Evolutionary conservation across 495 filamentous ascomycete species (phyloP), one percentile per base, ranked within the genome.

Genomic region (Penicillium alfredii): DNA sequence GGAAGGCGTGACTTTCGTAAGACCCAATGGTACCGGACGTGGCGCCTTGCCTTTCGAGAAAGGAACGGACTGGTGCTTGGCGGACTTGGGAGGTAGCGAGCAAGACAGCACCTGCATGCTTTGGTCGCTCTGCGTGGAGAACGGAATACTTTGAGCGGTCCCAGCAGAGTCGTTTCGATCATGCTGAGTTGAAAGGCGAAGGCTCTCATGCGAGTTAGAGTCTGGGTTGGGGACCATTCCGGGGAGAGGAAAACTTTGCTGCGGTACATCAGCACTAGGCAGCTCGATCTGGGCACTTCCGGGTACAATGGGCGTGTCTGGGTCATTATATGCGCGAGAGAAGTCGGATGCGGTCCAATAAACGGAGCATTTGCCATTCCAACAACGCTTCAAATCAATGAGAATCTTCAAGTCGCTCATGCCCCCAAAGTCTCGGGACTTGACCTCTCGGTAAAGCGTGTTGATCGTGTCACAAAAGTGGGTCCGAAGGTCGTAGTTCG

Each of bases 331-430:
- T 29, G 67, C 57, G 36, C 54, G 44, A 13, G 76, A 70, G 62
- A 58, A 79, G 70, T 80, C 74, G 1, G 76, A 64, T 1, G 71
- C 73, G 47, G 94, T 84, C 90, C 90, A 97, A 52, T 88, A 95
- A 17, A 85, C 63, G 2, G 82, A 78, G 50, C 88, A 96, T 10
- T 88, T 85, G 33, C 88, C 78, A 61, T 93, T 77, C 93, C 93
- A 99, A 55, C 93, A 97, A 58, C 92, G 89, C 61, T 97, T 97
- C 30, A 97, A 67, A 56, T 99, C 90, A 20, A 84, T 77, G 35
- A 99, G 70, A 36, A 96, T 94, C 60, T 95, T 95, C 35, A 92
- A 57, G 51, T 93, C 87, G 24, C 86, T 88, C 30, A 73, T 74
- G 12, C 76, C 78, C 30, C 73, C 66, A 35, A 55, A 56, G n/a